Conservation (phyloP, 2,329 filamentous ascomycete species). For the Elsinoe batatas region DNA sequence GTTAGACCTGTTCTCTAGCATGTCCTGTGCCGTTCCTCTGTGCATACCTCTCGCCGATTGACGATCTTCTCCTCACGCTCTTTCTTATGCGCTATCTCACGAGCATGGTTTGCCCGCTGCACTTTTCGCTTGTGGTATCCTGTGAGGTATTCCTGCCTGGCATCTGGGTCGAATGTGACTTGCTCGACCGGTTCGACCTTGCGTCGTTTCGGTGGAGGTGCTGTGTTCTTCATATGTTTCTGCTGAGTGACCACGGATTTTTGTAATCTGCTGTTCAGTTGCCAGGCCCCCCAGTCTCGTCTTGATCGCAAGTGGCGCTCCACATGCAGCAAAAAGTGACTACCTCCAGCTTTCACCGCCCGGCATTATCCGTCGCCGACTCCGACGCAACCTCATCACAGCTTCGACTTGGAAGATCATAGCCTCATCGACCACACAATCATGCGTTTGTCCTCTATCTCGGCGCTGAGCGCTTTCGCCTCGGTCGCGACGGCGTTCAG, state of each 20-base stretch:
- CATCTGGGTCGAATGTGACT: conserved; percentile 71
- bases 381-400: background rate
- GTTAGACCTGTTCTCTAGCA: background rate
- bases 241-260: too few species aligned
- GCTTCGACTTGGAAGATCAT: background rate
- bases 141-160: conserved; percentile 78
- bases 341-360: background rate
- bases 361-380: background rate
- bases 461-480: background rate
- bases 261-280: too few species aligned
- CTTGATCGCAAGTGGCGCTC: background rate
- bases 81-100: conserved; percentile 67
- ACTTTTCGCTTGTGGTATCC: conserved; percentile 96
- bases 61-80: conserved; percentile 67
- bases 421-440: background rate
- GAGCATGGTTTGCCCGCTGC: conserved; percentile 72
- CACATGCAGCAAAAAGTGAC: background rate
- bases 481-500: conserved; percentile 58
- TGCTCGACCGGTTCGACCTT: conserved; percentile 59
- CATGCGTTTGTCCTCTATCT: background rate
- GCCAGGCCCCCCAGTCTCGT: too few species aligned
- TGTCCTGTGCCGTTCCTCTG: conserved; percentile 16
- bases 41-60: conserved; percentile 61
- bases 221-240: conserved; percentile 30
- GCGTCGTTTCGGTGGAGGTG: conserved; percentile 55